phyloP scores from a whole-genome alignment of 768 basidiomycete genomes.

The Lactarius sanguifluus region DNA sequence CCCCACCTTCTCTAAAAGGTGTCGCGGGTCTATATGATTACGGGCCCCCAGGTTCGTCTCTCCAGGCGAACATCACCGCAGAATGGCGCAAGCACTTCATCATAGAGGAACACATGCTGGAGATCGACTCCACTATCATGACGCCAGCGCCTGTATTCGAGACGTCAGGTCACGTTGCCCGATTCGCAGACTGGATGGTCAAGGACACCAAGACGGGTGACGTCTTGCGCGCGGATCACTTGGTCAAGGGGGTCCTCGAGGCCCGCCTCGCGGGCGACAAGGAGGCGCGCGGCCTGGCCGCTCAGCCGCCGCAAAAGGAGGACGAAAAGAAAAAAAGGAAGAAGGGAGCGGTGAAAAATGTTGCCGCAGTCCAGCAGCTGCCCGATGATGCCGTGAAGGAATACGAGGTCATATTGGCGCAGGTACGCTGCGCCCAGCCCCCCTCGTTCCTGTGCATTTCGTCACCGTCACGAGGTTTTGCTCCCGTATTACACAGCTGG shows the following conservation, averaged over 20 bases:
- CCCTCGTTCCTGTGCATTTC: neutral
- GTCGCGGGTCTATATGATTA: constrained; percentile 98
- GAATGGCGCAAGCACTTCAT: constrained; percentile 99
- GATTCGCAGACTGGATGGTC: constrained; percentile 99
- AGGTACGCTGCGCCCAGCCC: constrained; percentile 51
- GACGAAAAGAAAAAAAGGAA: constrained; percentile 66
- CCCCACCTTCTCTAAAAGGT: constrained; percentile 48
- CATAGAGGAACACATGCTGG: constrained; percentile 97
- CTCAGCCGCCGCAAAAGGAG: constrained; percentile 49
- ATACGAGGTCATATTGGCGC: constrained; percentile 84
- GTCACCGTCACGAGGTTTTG: constrained; percentile 23
- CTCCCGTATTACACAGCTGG: constrained; percentile 59
- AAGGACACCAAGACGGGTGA: constrained; percentile 95
- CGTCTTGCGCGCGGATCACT: constrained; percentile 94
- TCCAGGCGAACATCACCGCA: constrained; percentile 94
- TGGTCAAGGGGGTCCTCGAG: constrained; percentile 90
- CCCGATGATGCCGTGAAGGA: constrained; percentile 69
- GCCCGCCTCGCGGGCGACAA: constrained; percentile 87
- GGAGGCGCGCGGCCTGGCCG: constrained; percentile 78
- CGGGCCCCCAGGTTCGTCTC: constrained; percentile 91
- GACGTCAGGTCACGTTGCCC: constrained; percentile 94
- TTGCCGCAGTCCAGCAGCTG: constrained; percentile 62
- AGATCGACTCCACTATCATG: constrained; percentile 98
- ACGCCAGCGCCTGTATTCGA: constrained; percentile 94
- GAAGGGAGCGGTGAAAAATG: constrained; percentile 76